These are phyloP conservation scores for Lithospermum erythrorhizon DNA, from an alignment of 257 asterid species.

Conservation along the genomic window DNA sequence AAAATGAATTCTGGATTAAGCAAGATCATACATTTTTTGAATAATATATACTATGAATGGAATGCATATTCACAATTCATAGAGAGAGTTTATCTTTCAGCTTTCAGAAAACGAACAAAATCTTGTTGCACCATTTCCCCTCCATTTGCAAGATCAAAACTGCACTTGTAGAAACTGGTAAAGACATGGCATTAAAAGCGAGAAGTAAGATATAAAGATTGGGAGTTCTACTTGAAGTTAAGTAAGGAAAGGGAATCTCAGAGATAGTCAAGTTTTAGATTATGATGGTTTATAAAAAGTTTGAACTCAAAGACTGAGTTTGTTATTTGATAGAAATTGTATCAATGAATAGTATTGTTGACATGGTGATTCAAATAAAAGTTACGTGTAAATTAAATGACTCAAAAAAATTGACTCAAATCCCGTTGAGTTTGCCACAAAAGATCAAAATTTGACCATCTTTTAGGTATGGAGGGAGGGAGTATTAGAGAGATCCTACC, in stretches of 20 bases:
- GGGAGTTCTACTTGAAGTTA: too few species aligned
- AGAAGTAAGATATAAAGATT: constrained; percentile 6
- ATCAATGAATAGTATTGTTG: too few species aligned
- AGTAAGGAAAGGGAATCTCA: too few species aligned
- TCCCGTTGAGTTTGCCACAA: too few species aligned
- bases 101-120: constrained; percentile 50
- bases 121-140: constrained; percentile 83
- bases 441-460: too few species aligned
- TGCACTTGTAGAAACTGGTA: constrained; percentile 75
- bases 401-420: too few species aligned
- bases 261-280: too few species aligned
- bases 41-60: constrained; percentile 5
- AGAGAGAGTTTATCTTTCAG: constrained; percentile 29
- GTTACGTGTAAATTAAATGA: too few species aligned
- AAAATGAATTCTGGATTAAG: not conserved
- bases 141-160: constrained; percentile 75
- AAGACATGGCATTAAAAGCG: constrained; percentile 4
- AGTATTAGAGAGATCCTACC: constrained; percentile 30
- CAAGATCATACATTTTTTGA: not conserved
- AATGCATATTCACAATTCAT: not conserved
- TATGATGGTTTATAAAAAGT: too few species aligned
- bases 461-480: not conserved
- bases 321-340: too few species aligned
- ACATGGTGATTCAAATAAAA: too few species aligned
- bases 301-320: too few species aligned